Evolutionary conservation across 1,139 yeast genomes (phyloP).

Genomic region (Geotrichum macrosporum): DNA sequence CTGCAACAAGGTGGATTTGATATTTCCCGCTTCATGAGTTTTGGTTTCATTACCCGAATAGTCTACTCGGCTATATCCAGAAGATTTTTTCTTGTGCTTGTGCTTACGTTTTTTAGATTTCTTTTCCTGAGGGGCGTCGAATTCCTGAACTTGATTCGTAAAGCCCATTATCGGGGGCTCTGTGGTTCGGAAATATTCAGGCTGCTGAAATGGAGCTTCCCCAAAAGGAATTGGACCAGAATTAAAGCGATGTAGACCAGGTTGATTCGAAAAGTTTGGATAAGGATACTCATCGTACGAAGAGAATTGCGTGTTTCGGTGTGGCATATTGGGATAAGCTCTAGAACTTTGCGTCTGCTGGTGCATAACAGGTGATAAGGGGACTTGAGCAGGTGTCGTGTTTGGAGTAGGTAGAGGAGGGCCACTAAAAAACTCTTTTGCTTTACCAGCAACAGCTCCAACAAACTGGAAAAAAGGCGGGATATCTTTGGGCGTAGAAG

Average conservation of each 20-base stretch:
- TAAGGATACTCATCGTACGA: not conserved
- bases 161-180: not conserved
- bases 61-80: not conserved
- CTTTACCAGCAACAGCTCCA: constrained; percentile 17
- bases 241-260: no score
- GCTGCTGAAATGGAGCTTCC: not conserved
- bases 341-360: not conserved
- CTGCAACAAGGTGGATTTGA: constrained; percentile 1
- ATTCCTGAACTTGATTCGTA: not conserved
- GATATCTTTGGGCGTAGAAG: constrained; percentile 2
- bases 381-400: not conserved
- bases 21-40: not conserved
- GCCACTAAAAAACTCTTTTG: constrained; percentile 12
- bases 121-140: not conserved
- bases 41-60: not conserved
- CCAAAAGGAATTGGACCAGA: not conserved
- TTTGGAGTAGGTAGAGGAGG: not conserved
- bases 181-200: not conserved
- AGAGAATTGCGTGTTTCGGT: not conserved
- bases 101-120: not conserved
- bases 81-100: not conserved
- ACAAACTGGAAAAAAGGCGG: constrained; percentile 17
- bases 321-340: not conserved
- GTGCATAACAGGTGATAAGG: not conserved
- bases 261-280: no score